These are phyloP conservation scores for Phytophthora lateralis DNA, from an alignment of 352 stramenopile species.

Conservation along the genomic window DNA sequence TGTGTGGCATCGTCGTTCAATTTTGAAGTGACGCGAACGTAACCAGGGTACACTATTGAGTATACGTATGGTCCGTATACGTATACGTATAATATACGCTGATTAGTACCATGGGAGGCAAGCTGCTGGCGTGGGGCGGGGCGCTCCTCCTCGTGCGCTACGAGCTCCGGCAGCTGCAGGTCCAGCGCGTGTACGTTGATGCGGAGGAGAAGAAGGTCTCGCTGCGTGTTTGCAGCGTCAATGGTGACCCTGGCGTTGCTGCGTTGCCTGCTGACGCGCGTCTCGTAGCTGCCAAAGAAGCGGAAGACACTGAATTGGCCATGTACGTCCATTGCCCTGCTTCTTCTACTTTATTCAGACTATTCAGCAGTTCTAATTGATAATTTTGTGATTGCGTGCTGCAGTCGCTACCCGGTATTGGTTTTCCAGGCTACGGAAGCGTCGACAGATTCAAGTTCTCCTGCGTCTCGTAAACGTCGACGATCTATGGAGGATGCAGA, in stretches of 20 bases:
- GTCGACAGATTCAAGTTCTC: background rate
- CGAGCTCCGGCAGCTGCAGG: conserved; percentile 19
- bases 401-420: conserved; percentile 35
- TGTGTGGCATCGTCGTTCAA: conserved; percentile 6
- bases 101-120: conserved; percentile 29
- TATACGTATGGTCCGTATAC: too few species aligned
- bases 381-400: background rate
- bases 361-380: background rate
- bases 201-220: conserved; percentile 26
- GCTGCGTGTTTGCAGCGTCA: conserved; percentile 18
- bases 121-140: conserved; percentile 33
- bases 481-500: conserved; percentile 10
- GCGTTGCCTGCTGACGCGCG: conserved; percentile 31
- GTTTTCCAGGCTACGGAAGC: conserved; percentile 20
- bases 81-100: too few species aligned
- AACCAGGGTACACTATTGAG: background rate
- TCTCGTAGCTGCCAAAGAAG: conserved; percentile 46
- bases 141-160: conserved; percentile 36
- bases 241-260: background rate
- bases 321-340: conserved; percentile 33
- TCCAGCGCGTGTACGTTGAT: conserved; percentile 33
- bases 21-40: conserved; percentile 7
- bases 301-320: conserved; percentile 44
- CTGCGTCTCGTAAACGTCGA: conserved; percentile 17
- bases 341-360: background rate